phyloP scores from a whole-genome alignment of 352 stramenopile species.

The Pythium rishiriense region DNA sequence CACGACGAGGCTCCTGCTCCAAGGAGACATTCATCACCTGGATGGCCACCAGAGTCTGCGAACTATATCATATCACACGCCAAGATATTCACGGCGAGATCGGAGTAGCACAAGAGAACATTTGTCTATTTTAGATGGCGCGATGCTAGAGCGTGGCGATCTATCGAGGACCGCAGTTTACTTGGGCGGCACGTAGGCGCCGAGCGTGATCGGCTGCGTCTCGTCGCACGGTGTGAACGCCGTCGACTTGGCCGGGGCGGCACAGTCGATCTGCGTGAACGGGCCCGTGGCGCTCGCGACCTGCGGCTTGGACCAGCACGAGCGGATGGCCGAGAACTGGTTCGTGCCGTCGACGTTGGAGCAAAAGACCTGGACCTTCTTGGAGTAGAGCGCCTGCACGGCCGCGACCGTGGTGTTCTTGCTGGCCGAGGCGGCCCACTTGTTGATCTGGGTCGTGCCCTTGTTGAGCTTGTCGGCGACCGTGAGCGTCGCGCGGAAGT shows the following conservation, averaged over 20 bases:
- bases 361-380: constrained; percentile 68
- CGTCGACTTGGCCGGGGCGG: constrained; percentile 31
- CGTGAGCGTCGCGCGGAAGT: constrained; percentile 66
- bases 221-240: constrained; percentile 52
- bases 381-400: constrained; percentile 47
- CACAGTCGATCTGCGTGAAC: constrained; percentile 57
- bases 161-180: too few species aligned
- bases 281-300: constrained; percentile 35
- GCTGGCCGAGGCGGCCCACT: constrained; percentile 33
- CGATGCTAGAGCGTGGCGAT: too few species aligned
- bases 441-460: constrained; percentile 50
- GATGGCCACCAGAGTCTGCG: too few species aligned
- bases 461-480: constrained; percentile 39
- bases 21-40: too few species aligned
- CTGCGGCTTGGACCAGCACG: constrained; percentile 44
- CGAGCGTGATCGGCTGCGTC: constrained; percentile 44
- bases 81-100: too few species aligned
- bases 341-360: constrained; percentile 56
- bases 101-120: too few species aligned
- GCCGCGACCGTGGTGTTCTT: constrained; percentile 21
- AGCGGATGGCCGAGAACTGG: constrained; percentile 68
- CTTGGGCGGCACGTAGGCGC: constrained; percentile 33
- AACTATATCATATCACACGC: too few species aligned
- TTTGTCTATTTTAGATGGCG: too few species aligned
- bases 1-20: too few species aligned